Conservation (phyloP, 106 monocot genomes). For the Dioscorea alata region DNA sequence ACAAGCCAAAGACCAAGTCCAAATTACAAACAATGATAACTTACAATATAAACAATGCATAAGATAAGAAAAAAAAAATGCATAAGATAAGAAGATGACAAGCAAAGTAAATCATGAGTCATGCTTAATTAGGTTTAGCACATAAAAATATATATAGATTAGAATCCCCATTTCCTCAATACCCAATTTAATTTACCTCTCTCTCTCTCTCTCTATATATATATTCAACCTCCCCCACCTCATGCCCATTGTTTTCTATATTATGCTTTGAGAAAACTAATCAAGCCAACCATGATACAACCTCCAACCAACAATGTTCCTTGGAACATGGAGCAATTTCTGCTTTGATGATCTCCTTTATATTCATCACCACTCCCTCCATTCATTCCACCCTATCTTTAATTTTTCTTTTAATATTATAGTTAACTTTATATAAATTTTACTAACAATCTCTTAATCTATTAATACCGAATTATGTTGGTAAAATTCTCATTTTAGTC, state of each 20-base stretch:
- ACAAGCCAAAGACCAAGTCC: too few species aligned
- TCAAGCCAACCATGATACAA: neutral
- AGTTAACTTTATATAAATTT: too few species aligned
- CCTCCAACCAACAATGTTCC: slow-evolving; percentile 7
- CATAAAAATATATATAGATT: neutral
- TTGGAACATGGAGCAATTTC: slow-evolving; percentile 4
- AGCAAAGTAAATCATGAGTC: neutral
- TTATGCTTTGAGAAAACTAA: neutral
- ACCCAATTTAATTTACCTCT: neutral
- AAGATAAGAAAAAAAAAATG: neutral
- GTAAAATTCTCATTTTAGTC: too few species aligned
- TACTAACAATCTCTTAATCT: too few species aligned
- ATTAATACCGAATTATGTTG: too few species aligned
- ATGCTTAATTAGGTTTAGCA: neutral
- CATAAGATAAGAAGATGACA: neutral
- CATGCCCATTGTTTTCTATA: neutral
- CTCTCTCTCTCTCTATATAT: too few species aligned
- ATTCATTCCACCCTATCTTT: too few species aligned
- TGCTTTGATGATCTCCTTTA: neutral
- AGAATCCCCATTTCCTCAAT: neutral
- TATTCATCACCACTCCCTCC: neutral
- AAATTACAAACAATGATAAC: too few species aligned
- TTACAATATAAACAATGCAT: neutral
- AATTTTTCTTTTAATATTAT: too few species aligned
- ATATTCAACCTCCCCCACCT: neutral